Conservation (phyloP, 139 green algal genomes). For the Chlamydomonas urium region DNA sequence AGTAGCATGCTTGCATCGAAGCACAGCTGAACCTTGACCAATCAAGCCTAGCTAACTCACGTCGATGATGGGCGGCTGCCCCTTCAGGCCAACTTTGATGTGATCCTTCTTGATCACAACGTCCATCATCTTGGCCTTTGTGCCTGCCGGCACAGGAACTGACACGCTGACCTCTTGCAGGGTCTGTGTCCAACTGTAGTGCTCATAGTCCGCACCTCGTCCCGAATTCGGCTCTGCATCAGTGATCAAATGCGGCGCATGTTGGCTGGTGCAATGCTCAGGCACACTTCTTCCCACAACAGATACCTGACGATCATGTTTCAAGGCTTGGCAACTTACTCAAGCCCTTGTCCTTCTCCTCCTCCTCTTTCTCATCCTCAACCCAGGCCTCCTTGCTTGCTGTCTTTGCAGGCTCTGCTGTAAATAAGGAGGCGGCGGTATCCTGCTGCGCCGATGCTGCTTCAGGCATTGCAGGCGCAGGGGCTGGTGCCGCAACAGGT, state of each 20-base stretch:
- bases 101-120: slow-evolving; percentile 62
- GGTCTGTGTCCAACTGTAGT: slow-evolving; percentile 92
- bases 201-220: slow-evolving; percentile 80
- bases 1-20: no score
- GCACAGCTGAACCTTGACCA: no score
- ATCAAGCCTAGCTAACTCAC: no score
- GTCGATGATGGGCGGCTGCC: slow-evolving; percentile 58
- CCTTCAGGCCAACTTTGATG: slow-evolving; percentile 74
- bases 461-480: slow-evolving; percentile 2
- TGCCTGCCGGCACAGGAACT: slow-evolving; percentile 76
- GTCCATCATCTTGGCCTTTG: slow-evolving; percentile 45
- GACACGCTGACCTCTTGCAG: slow-evolving; percentile 78
- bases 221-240: slow-evolving; percentile 78
- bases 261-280: no score
- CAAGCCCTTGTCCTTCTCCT: slow-evolving; percentile 37
- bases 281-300: no score
- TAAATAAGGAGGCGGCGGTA: slow-evolving; percentile 7
- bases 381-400: no score
- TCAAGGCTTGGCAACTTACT: slow-evolving; percentile 43
- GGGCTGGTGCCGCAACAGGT: slow-evolving; percentile 5
- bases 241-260: no score
- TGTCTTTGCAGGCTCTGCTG: no score
- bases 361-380: slow-evolving; percentile 21
- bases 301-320: no score
- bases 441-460: neutral